Conservation (phyloP, 2,329 filamentous ascomycete species). For the Blastomyces percursus region DNA sequence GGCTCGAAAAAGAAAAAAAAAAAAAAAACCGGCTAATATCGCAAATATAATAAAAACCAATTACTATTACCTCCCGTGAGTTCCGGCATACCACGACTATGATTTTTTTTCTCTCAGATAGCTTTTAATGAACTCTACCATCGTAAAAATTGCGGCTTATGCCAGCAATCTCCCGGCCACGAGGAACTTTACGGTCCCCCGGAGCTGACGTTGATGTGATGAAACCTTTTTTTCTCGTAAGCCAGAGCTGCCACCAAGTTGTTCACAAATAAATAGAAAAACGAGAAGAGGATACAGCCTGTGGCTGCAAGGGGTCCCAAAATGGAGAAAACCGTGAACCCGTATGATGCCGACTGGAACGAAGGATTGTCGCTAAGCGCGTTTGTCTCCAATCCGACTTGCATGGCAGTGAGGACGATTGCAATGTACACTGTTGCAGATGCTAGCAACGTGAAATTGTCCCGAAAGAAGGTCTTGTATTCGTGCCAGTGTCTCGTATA, state of each 20-base stretch:
- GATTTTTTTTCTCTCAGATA: neutral
- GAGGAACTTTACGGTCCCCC: neutral
- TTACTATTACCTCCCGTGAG: no score
- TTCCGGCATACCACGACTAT: neutral
- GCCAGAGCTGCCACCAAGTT: neutral
- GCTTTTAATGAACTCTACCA: neutral
- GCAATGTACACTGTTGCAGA: neutral
- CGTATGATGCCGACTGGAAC: neutral
- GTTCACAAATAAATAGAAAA: slow-evolving; percentile 1
- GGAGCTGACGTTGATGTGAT: neutral
- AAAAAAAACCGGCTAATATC: no score
- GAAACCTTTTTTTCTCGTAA: neutral
- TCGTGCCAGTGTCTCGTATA: neutral
- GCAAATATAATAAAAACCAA: no score
- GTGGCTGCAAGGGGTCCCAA: neutral
- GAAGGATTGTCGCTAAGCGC: neutral
- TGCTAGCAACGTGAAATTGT: neutral
- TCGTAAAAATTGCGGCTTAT: neutral
- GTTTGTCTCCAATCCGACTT: neutral
- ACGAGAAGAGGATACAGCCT: neutral
- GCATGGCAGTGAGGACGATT: neutral
- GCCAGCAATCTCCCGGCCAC: neutral
- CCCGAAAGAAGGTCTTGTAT: neutral
- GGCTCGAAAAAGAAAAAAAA: no score
- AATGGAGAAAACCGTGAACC: slow-evolving; percentile 1